Conservation (phyloP, 2,329 filamentous ascomycete genomes). For the Chalara sp. region DNA sequence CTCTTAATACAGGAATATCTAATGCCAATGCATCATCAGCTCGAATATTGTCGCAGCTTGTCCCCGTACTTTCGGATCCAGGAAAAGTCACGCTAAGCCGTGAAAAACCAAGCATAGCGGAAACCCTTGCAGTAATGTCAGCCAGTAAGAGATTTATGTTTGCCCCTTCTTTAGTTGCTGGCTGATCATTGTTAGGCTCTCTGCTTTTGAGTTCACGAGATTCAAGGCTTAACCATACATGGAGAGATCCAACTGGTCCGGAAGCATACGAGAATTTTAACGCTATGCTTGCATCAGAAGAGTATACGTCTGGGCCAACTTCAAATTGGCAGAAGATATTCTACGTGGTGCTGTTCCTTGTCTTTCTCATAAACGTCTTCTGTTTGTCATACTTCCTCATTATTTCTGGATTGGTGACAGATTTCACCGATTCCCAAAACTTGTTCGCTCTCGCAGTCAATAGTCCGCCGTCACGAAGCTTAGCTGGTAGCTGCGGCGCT, state of each 20-base stretch:
- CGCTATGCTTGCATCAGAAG: too few relatives aligned
- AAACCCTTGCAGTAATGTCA: slow-evolving; percentile 65
- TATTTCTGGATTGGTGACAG: too few relatives aligned
- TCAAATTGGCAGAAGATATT: too few relatives aligned
- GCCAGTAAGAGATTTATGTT: slow-evolving; percentile 39
- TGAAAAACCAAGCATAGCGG: slow-evolving; percentile 59
- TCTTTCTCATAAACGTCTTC: too few relatives aligned
- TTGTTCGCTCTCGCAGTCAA: slow-evolving; percentile 68
- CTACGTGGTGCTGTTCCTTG: too few relatives aligned
- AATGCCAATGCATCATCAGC: slow-evolving; percentile 53
- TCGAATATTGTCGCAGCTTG: slow-evolving; percentile 49
- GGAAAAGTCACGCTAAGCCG: slow-evolving; percentile 25
- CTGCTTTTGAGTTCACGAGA: slow-evolving; percentile 53
- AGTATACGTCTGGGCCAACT: too few relatives aligned
- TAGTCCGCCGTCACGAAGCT: slow-evolving; percentile 41
- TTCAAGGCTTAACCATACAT: slow-evolving; percentile 44
- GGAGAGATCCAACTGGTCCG: too few relatives aligned
- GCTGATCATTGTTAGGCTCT: slow-evolving; percentile 23
- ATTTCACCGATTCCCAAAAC: slow-evolving; percentile 56
- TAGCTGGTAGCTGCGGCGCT: slow-evolving; percentile 50
- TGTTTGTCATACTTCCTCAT: too few relatives aligned
- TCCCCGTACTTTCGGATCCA: slow-evolving; percentile 37
- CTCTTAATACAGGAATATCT: slow-evolving; percentile 47
- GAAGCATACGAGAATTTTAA: too few relatives aligned
- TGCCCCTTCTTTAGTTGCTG: not conserved